phyloP scores from a whole-genome alignment of 768 basidiomycete genomes.

The Scleroderma bovista region DNA sequence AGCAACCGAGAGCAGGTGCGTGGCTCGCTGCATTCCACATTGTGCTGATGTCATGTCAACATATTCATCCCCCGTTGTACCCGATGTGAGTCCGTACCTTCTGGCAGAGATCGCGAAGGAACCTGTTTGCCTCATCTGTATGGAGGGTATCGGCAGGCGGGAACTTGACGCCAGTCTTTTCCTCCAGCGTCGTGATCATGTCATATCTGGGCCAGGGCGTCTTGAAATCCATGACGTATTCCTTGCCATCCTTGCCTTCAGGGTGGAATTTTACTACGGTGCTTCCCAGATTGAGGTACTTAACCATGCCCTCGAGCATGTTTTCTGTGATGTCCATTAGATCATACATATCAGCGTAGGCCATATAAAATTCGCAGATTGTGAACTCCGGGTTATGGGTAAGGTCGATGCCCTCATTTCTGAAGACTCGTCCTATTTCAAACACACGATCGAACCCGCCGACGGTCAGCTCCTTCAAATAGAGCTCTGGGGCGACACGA shows the following conservation, averaged over 20 bases:
- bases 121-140: constrained; percentile 82
- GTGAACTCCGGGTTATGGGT: constrained; percentile 99
- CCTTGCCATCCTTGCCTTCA: constrained; percentile 82
- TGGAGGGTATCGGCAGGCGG: constrained; percentile 89
- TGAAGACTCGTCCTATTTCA: constrained; percentile 96
- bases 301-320: constrained; percentile 88
- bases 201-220: constrained; percentile 98
- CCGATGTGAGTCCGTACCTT: constrained; percentile 49
- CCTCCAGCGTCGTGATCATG: constrained; percentile 95
- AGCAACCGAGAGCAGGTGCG: constrained; percentile 91
- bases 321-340: constrained; percentile 95
- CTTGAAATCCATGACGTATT: constrained; percentile 79
- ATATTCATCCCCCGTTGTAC: neutral
- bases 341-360: constrained; percentile 98
- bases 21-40: constrained; percentile 94
- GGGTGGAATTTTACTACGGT: constrained; percentile 86
- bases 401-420: constrained; percentile 97
- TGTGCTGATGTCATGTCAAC: constrained; percentile 51
- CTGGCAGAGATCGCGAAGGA: constrained; percentile 73
- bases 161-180: constrained; percentile 89
- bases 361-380: constrained; percentile 99
- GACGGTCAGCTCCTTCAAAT: constrained; percentile 95
- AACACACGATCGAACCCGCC: constrained; percentile 97
- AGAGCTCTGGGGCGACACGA: constrained; percentile 95
- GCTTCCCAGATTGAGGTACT: constrained; percentile 72